Conservation (phyloP, 139 green algal genomes). For the Marvania coccoides region DNA sequence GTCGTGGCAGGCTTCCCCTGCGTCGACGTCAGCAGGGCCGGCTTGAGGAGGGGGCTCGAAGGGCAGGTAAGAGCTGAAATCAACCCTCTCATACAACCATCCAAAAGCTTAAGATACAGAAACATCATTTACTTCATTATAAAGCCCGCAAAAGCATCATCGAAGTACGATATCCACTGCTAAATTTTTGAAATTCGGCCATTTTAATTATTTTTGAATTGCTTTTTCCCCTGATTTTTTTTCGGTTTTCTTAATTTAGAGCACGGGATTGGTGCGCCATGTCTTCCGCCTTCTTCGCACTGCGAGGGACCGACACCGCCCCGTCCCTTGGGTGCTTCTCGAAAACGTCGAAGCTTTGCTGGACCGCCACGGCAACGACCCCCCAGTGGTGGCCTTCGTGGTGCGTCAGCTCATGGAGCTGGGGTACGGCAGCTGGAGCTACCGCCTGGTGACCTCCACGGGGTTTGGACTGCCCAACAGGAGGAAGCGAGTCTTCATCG, state of each 20-base stretch:
- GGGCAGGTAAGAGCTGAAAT: constrained; percentile 21
- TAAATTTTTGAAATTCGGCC: too few relatives aligned
- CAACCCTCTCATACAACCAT: too few relatives aligned
- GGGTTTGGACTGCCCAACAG: constrained; percentile 81
- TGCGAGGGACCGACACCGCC: constrained; percentile 26
- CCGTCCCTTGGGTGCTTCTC: constrained; percentile 83
- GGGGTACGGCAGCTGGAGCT: constrained; percentile 72
- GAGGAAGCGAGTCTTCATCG: constrained; percentile 69
- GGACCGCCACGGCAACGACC: constrained; percentile 38
- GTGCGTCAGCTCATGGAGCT: constrained; percentile 56
- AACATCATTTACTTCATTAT: background rate
- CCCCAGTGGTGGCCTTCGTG: constrained; percentile 34
- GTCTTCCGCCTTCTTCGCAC: constrained; percentile 71
- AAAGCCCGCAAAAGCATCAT: background rate
- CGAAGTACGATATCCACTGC: background rate
- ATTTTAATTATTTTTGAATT: too few relatives aligned
- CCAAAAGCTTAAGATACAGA: too few relatives aligned
- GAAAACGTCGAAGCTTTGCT: constrained; percentile 85
- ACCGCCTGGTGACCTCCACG: constrained; percentile 31
- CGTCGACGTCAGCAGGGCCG: constrained; percentile 70
- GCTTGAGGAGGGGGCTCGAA: constrained; percentile 50
- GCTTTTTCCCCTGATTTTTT: too few relatives aligned
- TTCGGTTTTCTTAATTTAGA: constrained; percentile 29
- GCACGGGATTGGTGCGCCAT: constrained; percentile 67
- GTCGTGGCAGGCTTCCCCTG: constrained; percentile 85